Base-by-base conservation (phyloP, 2,329 filamentous ascomycete genomes). In the Hypocreales sp. region DNA sequence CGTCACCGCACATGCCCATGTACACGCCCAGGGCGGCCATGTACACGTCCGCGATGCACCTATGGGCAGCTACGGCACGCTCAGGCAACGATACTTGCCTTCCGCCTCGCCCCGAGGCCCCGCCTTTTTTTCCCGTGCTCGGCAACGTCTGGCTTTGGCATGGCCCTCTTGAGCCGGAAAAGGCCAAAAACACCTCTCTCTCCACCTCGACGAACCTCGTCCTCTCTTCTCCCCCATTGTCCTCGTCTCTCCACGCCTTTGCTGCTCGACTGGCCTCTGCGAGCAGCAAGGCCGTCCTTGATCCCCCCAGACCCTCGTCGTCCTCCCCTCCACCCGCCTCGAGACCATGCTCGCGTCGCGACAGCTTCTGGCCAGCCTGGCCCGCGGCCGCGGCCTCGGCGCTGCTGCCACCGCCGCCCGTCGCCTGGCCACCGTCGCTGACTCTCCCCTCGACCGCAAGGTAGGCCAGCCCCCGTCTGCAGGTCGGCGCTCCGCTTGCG, bases 361-460 rank as follows among this genome's bases (percentile, higher is more conserved):
- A 64, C 73, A 77, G 63, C 60, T 76, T 56, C 62, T 76, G 63
- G 72, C 71, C 64, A 56, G 52, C 46, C 51, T 68, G 45, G 66
- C 70, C 64, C 71, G 68, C 60, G 60, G 61, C 58, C 67, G 73
- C 47, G 61, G 60, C 51, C 45, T 61, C 35, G 51, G 51, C 43
- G 52, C 60, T 45, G 58, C 60, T 55, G 59, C 73, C 67, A 56
- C 75, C 47, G 61, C 68, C 51, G 54, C 74, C 47, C 69, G 74
- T 44, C 66, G 74, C 45, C 75, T 94, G 66, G 87, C 87, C 39
- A 92, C 86, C 45, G 79, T 84, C 50, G 69, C 73, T 47, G 82
- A 93, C 60, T 75, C 74, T 51, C 73, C 83, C 45, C 76, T 98
- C 43, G 81, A 86, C 64, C 76, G 76, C 64, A 93, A 94, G 79